A percentile compares a stretch with the other conserved stretches of the same genome.
These are phyloP conservation scores for Collybia nuda DNA, from an alignment of 768 basidiomycete species.

Conservation along the genomic window DNA sequence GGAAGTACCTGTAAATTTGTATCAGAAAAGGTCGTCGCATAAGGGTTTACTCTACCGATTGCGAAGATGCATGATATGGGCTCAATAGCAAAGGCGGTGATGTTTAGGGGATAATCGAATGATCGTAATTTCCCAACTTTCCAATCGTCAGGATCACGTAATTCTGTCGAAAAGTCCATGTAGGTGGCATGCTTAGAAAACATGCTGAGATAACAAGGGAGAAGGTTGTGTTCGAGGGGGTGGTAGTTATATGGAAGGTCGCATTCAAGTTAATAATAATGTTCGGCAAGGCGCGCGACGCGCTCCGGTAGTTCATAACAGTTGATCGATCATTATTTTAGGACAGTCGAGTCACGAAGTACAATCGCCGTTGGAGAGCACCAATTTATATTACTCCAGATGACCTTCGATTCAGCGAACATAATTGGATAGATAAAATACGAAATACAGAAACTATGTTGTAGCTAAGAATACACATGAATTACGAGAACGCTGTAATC, in stretches of 20 bases:
- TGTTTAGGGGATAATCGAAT: slow-evolving; percentile 49
- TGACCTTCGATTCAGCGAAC: no score
- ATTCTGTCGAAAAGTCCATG: slow-evolving; percentile 55
- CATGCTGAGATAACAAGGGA: slow-evolving; percentile 24
- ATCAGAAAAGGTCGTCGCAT: slow-evolving; percentile 3
- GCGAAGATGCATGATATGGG: slow-evolving; percentile 63
- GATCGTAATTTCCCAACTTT: slow-evolving; percentile 46
- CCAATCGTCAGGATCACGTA: slow-evolving; percentile 61
- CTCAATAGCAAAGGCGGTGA: slow-evolving; percentile 56
- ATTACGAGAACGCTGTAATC: slow-evolving; percentile 16
- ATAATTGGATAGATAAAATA: no score
- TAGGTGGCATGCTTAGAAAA: slow-evolving; percentile 38
- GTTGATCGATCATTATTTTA: no score
- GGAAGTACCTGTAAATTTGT: slow-evolving; percentile 50
- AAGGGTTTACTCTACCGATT: slow-evolving; percentile 38
- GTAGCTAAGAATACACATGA: slow-evolving; percentile 26
- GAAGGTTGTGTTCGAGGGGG: no score
- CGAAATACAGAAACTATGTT: slow-evolving; percentile 3
- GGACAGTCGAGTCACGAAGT: no score
- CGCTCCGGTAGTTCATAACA: no score
- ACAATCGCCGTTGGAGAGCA: no score
- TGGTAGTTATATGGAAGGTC: no score
- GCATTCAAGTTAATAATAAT: no score
- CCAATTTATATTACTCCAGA: not conserved
- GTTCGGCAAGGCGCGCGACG: no score